phyloP scores from a whole-genome alignment of 169 alveolate species.

The Plasmodium coatneyi region DNA sequence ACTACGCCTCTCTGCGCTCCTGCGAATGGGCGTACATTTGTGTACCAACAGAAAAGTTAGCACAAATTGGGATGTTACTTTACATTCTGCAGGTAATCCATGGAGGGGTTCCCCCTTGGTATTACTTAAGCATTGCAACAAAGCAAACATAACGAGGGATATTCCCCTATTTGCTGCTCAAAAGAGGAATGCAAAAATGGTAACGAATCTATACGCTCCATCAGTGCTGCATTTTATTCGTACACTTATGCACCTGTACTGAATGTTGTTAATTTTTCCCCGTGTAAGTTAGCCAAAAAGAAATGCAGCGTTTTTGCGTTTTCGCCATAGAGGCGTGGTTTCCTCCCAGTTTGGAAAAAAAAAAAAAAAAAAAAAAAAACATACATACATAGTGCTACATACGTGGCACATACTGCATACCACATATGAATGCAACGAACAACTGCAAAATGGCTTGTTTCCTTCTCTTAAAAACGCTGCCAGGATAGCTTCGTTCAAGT shows the following conservation, averaged over 20 bases:
- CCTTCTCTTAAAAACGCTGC: neutral
- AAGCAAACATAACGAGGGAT: neutral
- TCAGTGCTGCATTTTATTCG: neutral
- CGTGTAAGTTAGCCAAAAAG: neutral
- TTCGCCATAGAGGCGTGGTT: neutral
- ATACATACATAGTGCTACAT: neutral
- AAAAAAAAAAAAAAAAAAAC: neutral
- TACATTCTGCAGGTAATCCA: neutral
- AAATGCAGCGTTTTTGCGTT: neutral
- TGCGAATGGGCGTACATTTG: neutral
- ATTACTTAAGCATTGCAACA: neutral
- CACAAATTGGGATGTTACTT: neutral
- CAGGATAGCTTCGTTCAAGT: neutral
- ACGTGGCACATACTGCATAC: neutral
- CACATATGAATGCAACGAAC: neutral
- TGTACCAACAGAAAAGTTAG: neutral
- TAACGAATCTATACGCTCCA: neutral
- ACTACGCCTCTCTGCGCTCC: neutral
- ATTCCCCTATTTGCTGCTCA: neutral
- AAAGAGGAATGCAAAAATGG: neutral
- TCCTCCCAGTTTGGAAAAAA: neutral
- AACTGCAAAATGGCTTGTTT: neutral
- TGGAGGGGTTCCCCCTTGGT: neutral
- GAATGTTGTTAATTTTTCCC: neutral
- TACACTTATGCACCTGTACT: neutral